Evolutionary conservation across 805 yeast species (phyloP).

Genomic region (Saturnispora hagleri): DNA sequence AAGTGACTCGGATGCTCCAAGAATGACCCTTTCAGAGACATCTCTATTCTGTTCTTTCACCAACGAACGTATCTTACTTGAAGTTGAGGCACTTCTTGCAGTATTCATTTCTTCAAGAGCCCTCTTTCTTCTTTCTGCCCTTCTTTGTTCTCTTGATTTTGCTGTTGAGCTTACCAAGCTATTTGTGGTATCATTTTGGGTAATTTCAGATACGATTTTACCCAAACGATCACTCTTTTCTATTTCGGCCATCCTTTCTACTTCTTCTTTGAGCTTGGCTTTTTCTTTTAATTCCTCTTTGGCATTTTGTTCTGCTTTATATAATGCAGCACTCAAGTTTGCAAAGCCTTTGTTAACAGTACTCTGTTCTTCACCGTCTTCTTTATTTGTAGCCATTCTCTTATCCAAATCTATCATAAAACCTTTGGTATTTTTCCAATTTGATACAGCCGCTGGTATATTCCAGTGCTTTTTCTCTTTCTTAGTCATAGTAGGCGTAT

Average conservation of each 20-base stretch:
- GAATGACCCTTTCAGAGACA: slow-evolving; percentile 45
- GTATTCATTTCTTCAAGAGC: slow-evolving; percentile 39
- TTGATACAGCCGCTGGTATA: slow-evolving; percentile 86
- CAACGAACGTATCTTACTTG: slow-evolving; percentile 32
- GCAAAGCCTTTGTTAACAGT: slow-evolving; percentile 43
- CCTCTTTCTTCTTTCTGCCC: slow-evolving; percentile 37
- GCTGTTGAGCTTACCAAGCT: slow-evolving; percentile 19
- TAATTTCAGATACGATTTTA: slow-evolving; percentile 39
- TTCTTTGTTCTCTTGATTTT: slow-evolving; percentile 29
- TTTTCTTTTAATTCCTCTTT: slow-evolving; percentile 46
- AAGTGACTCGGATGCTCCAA: slow-evolving; percentile 31
- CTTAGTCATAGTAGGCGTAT: slow-evolving; percentile 42
- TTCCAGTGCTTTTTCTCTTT: slow-evolving; percentile 76
- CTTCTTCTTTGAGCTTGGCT: slow-evolving; percentile 37
- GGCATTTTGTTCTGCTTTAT: slow-evolving; percentile 54
- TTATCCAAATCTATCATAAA: slow-evolving; percentile 75
- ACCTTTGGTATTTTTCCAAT: slow-evolving; percentile 94
- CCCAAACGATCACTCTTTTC: slow-evolving; percentile 46
- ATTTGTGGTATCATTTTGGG: slow-evolving; percentile 11
- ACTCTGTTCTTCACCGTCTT: slow-evolving; percentile 35
- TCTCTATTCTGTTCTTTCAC: slow-evolving; percentile 42
- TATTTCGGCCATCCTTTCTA: slow-evolving; percentile 30
- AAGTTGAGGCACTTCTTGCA: slow-evolving; percentile 36
- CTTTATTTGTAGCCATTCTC: slow-evolving; percentile 44
- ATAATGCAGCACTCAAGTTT: slow-evolving; percentile 61